phyloP scores from a whole-genome alignment of 2,329 filamentous ascomycete species.

The Calonectria pteridis region DNA sequence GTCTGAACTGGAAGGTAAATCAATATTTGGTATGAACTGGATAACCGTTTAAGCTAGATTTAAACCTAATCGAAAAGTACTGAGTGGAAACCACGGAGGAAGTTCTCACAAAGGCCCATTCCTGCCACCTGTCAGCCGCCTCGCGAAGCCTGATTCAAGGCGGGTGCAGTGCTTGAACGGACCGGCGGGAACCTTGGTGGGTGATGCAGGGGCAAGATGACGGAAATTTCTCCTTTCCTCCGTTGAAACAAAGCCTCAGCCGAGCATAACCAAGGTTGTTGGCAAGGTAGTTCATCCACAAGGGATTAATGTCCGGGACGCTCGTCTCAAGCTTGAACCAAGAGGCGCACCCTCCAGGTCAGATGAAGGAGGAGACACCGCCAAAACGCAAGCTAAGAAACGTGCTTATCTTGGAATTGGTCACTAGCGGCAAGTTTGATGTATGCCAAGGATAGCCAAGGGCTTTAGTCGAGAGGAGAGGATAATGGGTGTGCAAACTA shows the following conservation, averaged over 20 bases:
- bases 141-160: not conserved
- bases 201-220: not conserved
- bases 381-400: constrained; percentile 26
- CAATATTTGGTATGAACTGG: not conserved
- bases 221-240: constrained; percentile 31
- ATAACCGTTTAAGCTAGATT: not conserved
- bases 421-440: constrained; percentile 17
- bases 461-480: constrained; percentile 10
- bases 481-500: constrained; percentile 31
- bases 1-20: not conserved
- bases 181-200: not conserved
- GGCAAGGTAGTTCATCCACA: constrained; percentile 10
- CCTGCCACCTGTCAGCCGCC: not conserved
- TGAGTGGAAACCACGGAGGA: not conserved
- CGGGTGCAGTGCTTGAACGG: not conserved
- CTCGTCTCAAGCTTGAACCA: not conserved
- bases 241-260: constrained; percentile 24
- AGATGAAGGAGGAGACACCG: constrained; percentile 9
- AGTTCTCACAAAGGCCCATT: not conserved
- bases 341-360: constrained; percentile 16
- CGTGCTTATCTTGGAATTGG: constrained; percentile 26
- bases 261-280: constrained; percentile 33
- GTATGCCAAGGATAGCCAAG: constrained; percentile 12
- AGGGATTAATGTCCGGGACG: constrained; percentile 12
- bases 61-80: not conserved